Evolutionary conservation across 192 early-diverging fungal genomes (phyloP).

Genomic region (Coemansia reversa): DNA sequence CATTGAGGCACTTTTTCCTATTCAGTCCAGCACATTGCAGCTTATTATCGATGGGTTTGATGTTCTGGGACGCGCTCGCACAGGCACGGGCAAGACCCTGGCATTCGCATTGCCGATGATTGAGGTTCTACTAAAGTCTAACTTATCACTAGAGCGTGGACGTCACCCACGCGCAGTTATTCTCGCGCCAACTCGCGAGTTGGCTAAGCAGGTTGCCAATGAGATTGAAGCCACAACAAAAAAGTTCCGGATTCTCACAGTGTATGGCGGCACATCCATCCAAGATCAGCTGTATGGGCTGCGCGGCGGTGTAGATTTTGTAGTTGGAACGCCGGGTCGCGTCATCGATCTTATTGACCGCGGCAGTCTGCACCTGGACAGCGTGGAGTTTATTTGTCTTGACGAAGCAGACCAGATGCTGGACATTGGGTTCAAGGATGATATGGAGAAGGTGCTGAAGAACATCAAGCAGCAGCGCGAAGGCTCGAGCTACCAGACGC

Average conservation of each 20-base stretch:
- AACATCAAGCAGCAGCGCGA: slow-evolving; percentile 79
- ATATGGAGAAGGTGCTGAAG: slow-evolving; percentile 86
- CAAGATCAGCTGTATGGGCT: slow-evolving; percentile 81
- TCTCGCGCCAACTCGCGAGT: slow-evolving; percentile 89
- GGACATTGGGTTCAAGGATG: slow-evolving; percentile 94
- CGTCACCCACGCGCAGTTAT: slow-evolving; percentile 68
- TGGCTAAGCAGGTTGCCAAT: slow-evolving; percentile 81
- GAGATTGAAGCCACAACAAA: slow-evolving; percentile 70
- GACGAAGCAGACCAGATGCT: slow-evolving; percentile 97
- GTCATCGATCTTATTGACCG: slow-evolving; percentile 75
- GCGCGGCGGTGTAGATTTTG: slow-evolving; percentile 77
- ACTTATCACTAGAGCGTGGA: slow-evolving; percentile 24
- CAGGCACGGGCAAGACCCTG: slow-evolving; percentile 96
- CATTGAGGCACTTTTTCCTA: slow-evolving; percentile 86
- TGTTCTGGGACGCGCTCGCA: slow-evolving; percentile 93
- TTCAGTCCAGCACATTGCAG: slow-evolving; percentile 84
- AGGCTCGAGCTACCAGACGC: slow-evolving; percentile 68
- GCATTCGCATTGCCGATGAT: slow-evolving; percentile 91
- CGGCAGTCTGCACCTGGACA: slow-evolving; percentile 69
- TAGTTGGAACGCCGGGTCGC: slow-evolving; percentile 96
- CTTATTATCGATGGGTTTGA: slow-evolving; percentile 70
- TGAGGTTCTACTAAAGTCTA: slow-evolving; percentile 63
- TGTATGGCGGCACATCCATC: slow-evolving; percentile 91
- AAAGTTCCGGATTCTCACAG: slow-evolving; percentile 63
- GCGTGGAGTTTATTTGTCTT: slow-evolving; percentile 74